Conservation (phyloP, 805 yeast species). For the Blastobotrys terrestris region DNA sequence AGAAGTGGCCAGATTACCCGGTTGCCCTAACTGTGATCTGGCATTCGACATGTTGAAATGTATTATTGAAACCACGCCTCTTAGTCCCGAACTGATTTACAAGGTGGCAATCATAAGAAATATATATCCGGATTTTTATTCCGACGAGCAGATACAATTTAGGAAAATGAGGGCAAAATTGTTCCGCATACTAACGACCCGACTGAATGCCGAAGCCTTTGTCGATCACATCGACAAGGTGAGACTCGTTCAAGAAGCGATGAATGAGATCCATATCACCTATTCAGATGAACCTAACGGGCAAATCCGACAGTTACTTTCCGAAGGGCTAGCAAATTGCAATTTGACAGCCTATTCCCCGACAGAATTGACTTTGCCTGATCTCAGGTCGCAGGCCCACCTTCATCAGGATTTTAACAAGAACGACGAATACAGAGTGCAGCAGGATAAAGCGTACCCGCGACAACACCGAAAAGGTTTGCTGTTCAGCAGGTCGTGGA, state of each 20-base stretch:
- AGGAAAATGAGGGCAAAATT: constrained; percentile 6
- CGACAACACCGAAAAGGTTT: neutral
- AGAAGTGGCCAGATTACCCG: neutral
- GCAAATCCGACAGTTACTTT: neutral
- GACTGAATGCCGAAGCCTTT: neutral
- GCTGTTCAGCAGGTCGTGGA: too few relatives aligned
- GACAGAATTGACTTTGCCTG: neutral
- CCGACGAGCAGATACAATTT: neutral
- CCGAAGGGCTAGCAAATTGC: neutral
- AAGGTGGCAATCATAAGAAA: constrained; percentile 4
- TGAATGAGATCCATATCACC: neutral
- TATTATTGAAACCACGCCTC: neutral
- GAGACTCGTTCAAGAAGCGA: neutral
- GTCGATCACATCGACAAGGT: neutral
- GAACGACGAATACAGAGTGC: too few relatives aligned
- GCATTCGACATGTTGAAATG: constrained; percentile 12
- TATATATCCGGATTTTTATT: constrained; percentile 5
- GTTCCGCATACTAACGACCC: neutral
- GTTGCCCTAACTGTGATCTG: constrained; percentile 2
- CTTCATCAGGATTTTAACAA: too few relatives aligned
- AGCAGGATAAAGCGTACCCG: too few relatives aligned
- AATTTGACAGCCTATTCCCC: neutral
- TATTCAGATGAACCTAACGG: neutral
- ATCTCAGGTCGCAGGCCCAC: neutral
- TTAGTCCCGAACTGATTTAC: constrained; percentile 1